A percentile compares a stretch with the other conserved stretches of the same genome.
phyloP scores from a whole-genome alignment of 768 basidiomycete species.

The Suillus alpinus region DNA sequence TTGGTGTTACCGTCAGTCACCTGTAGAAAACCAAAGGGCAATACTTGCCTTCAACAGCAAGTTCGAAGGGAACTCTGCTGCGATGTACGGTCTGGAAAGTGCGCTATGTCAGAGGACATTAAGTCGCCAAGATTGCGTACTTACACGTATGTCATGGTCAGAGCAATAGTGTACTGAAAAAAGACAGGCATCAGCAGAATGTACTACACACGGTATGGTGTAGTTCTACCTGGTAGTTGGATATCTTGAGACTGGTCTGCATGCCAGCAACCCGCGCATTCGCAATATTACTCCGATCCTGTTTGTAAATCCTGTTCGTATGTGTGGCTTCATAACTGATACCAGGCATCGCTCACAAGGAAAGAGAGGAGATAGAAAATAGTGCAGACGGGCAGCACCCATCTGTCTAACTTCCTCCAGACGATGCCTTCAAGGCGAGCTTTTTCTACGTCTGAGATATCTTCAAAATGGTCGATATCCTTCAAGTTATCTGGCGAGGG shows the following conservation, averaged over 20 bases:
- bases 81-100: constrained; percentile 44
- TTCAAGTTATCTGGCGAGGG: constrained; percentile 5
- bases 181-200: background rate
- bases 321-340: background rate
- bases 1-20: background rate
- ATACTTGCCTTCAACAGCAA: constrained; percentile 45
- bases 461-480: constrained; percentile 8
- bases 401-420: constrained; percentile 49
- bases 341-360: constrained; percentile 36
- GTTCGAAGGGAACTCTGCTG: constrained; percentile 61
- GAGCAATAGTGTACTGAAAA: constrained; percentile 33
- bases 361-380: constrained; percentile 54
- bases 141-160: constrained; percentile 28
- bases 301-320: background rate
- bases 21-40: background rate
- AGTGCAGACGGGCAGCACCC: constrained; percentile 46
- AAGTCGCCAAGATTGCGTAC: background rate
- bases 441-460: constrained; percentile 15
- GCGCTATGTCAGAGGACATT: constrained; percentile 3
- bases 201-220: background rate
- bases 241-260: constrained; percentile 43
- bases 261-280: constrained; percentile 65
- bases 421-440: constrained; percentile 35
- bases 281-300: constrained; percentile 46
- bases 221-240: constrained; percentile 24